A percentile compares a stretch with the other conserved stretches of the same genome.
These are phyloP conservation scores for Halophytophthora batemanensis DNA, from an alignment of 352 stramenopile species.

Conservation along the genomic window DNA sequence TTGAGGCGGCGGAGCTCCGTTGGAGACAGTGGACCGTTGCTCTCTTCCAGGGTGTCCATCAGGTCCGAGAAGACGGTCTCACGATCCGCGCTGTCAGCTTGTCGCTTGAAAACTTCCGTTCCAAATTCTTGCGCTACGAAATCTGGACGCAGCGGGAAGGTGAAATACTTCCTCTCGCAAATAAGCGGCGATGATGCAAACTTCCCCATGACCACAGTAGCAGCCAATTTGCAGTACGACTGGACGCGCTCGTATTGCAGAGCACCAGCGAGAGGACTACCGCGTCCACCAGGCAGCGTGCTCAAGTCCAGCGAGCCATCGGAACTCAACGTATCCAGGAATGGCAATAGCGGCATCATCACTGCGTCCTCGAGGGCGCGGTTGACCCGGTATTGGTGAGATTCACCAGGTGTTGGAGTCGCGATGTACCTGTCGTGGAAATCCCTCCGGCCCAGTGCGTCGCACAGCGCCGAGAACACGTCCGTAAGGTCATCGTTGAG, in stretches of 20 bases:
- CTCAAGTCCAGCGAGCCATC: conserved; percentile 20
- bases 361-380: conserved; percentile 21
- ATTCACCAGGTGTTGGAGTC: conserved; percentile 1
- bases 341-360: conserved; percentile 21
- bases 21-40: conserved; percentile 6
- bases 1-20: conserved; percentile 4
- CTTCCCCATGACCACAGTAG: conserved; percentile 13
- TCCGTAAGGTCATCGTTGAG: conserved; percentile 31
- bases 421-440: conserved; percentile 23
- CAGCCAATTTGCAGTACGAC: conserved; percentile 4
- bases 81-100: neutral
- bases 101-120: neutral
- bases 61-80: conserved; percentile 12
- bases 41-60: conserved; percentile 10
- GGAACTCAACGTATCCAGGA: conserved; percentile 26
- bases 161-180: conserved; percentile 13
- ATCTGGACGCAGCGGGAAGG: conserved; percentile 16
- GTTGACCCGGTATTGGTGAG: conserved; percentile 18
- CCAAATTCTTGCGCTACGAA: conserved; percentile 19
- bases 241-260: too few species aligned
- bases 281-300: conserved; percentile 1
- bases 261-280: neutral
- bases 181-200: conserved; percentile 7
- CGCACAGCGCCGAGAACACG: conserved; percentile 28
- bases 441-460: conserved; percentile 14